Evolutionary conservation across 371 early-diverging fungal species (phyloP).

Genomic region (Mortierella sp.): DNA sequence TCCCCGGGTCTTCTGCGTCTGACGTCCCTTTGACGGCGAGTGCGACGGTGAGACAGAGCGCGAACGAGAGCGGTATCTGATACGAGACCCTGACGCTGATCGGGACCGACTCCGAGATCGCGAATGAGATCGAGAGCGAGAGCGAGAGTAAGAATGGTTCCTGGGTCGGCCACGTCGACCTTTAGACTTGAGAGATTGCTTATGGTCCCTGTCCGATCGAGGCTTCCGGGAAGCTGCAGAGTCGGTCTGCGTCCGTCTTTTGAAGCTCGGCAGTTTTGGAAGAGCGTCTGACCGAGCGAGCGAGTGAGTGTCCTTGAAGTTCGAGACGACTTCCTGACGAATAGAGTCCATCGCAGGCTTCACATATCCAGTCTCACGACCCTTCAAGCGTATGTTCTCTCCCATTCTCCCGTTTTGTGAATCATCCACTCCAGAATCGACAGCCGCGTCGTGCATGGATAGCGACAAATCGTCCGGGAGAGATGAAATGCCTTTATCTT

Average conservation of each 20-base stretch:
- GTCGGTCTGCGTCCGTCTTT: slow-evolving; percentile 37
- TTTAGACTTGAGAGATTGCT: slow-evolving; percentile 13
- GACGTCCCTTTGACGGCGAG: slow-evolving; percentile 13
- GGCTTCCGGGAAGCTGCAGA: slow-evolving; percentile 5
- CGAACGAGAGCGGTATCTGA: slow-evolving; percentile 29
- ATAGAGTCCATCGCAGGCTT: neutral
- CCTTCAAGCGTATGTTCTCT: neutral
- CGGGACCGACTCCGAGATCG: slow-evolving; percentile 50
- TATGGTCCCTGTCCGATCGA: slow-evolving; percentile 9
- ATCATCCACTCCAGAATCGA: slow-evolving; percentile 23
- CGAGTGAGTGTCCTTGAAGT: slow-evolving; percentile 5
- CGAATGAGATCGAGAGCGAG: slow-evolving; percentile 57
- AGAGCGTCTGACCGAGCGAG: slow-evolving; percentile 13
- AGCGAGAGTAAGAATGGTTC: slow-evolving; percentile 17
- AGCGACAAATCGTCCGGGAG: slow-evolving; percentile 7
- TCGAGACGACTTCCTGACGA: slow-evolving; percentile 6
- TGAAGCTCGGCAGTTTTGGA: slow-evolving; percentile 42
- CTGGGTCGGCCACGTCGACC: slow-evolving; percentile 22
- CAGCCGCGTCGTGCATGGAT: slow-evolving; percentile 12
- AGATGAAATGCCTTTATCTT: slow-evolving; percentile 9
- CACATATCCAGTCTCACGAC: neutral
- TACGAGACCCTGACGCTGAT: slow-evolving; percentile 50
- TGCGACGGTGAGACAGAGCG: slow-evolving; percentile 25
- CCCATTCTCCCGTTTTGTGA: slow-evolving; percentile 1
- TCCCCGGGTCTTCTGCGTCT: slow-evolving; percentile 11